phyloP scores from a whole-genome alignment of 2,329 filamentous ascomycete genomes.

The Teratosphaeriaceae sp. region DNA sequence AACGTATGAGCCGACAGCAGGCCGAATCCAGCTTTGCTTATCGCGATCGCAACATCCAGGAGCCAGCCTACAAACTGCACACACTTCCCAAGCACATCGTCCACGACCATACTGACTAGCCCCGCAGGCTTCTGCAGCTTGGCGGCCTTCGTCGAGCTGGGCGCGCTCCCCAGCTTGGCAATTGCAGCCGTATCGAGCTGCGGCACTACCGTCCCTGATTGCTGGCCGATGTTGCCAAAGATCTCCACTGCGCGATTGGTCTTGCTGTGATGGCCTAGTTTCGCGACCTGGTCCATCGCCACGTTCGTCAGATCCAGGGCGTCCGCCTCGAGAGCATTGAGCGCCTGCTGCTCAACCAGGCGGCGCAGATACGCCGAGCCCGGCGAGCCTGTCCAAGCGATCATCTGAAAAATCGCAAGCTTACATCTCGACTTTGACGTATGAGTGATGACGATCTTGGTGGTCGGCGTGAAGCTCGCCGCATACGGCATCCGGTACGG shows the following conservation, averaged over 20 bases:
- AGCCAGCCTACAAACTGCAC: constrained; percentile 21
- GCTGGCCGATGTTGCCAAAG: constrained; percentile 67
- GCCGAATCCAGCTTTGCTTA: constrained; percentile 22
- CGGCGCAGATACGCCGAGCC: constrained; percentile 36
- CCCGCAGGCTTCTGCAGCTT: constrained; percentile 14
- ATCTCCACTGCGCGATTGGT: constrained; percentile 74
- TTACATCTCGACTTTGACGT: constrained; percentile 88
- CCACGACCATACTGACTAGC: constrained; percentile 22
- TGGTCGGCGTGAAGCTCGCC: constrained; percentile 71
- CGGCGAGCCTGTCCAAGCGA: constrained; percentile 68
- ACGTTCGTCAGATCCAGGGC: constrained; percentile 69
- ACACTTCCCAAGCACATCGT: constrained; percentile 22
- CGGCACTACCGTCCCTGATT: constrained; percentile 52
- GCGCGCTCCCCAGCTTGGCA: constrained; percentile 10
- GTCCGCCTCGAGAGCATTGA: constrained; percentile 66
- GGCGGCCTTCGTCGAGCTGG: constrained; percentile 5
- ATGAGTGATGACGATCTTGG: constrained; percentile 90
- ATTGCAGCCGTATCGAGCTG: constrained; percentile 25
- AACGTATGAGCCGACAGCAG: constrained; percentile 57
- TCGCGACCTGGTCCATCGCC: constrained; percentile 69
- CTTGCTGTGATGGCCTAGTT: constrained; percentile 64
- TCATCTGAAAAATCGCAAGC: constrained; percentile 76
- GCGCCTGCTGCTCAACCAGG: constrained; percentile 58
- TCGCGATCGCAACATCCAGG: constrained; percentile 39
- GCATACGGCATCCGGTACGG: constrained; percentile 83